A percentile compares a stretch with the other conserved stretches of the same genome.
These are phyloP conservation scores for Xylariaceae sp. DNA, from an alignment of 2,329 filamentous ascomycete genomes.

Conservation along the genomic window DNA sequence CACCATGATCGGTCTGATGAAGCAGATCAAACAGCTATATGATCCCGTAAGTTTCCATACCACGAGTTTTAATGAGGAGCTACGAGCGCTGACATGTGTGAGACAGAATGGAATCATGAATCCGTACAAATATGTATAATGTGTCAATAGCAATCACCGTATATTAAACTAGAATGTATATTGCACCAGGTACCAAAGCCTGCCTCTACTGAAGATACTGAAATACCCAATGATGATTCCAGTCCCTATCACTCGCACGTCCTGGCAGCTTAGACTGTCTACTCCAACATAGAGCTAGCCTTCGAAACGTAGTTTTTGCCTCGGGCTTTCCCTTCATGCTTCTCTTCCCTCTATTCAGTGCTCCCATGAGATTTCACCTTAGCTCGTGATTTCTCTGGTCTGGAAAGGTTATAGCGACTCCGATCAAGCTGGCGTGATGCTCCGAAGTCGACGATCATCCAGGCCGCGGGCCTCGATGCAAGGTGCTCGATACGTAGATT, in stretches of 20 bases:
- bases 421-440: background rate
- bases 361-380: background rate
- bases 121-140: conserved; percentile 88
- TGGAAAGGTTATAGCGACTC: no score
- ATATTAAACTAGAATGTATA: background rate
- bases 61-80: background rate
- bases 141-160: background rate
- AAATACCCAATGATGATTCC: background rate
- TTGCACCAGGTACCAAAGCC: background rate
- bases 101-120: conserved; percentile 94
- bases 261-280: no score
- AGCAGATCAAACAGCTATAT: conserved; percentile 87
- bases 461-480: no score
- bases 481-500: no score
- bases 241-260: no score
- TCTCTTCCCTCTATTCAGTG: background rate
- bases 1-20: conserved; percentile 86
- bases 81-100: conserved; percentile 16
- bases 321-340: background rate
- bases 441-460: background rate
- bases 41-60: conserved; percentile 67
- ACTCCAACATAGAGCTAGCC: background rate
- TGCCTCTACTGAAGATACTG: background rate
- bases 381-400: background rate
- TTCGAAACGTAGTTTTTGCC: background rate